Evolutionary conservation across 768 basidiomycete species (phyloP).

Genomic region (Auriscalpium orientale): DNA sequence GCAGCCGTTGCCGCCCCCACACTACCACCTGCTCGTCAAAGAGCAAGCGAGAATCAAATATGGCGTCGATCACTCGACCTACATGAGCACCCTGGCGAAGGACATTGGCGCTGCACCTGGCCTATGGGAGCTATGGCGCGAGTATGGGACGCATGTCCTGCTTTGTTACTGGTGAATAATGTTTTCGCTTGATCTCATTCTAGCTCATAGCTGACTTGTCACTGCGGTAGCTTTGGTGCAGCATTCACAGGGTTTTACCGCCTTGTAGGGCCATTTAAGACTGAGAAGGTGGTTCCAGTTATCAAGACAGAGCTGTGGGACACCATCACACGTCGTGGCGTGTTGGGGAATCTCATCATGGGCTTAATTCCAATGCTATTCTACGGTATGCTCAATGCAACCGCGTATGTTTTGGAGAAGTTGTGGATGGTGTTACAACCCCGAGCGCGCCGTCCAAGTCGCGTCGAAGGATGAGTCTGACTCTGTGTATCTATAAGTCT

Average conservation of each 20-base stretch:
- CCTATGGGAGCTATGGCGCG: slow-evolving; percentile 37
- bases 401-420: slow-evolving; percentile 17
- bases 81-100: slow-evolving; percentile 48
- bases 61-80: slow-evolving; percentile 50
- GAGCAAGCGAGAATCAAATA: slow-evolving; percentile 48
- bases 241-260: slow-evolving; percentile 55
- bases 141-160: slow-evolving; percentile 43
- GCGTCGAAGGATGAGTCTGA: too few relatives aligned
- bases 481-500: too few relatives aligned
- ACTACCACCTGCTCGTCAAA: slow-evolving; percentile 48
- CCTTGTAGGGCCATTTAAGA: slow-evolving; percentile 43
- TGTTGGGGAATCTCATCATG: slow-evolving; percentile 51
- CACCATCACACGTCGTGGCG: slow-evolving; percentile 45
- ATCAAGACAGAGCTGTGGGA: slow-evolving; percentile 55
- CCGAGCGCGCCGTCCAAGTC: too few relatives aligned
- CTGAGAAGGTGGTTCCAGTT: slow-evolving; percentile 31
- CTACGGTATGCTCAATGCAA: slow-evolving; percentile 27
- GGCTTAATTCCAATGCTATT: slow-evolving; percentile 46
- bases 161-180: slow-evolving; percentile 44
- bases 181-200: background rate
- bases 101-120: slow-evolving; percentile 50
- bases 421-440: background rate
- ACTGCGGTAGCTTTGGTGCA: slow-evolving; percentile 41
- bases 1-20: slow-evolving; percentile 35
- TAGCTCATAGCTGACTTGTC: background rate